These are phyloP conservation scores for Globisporangium mamillatum DNA, from an alignment of 352 stramenopile species.

Conservation along the genomic window DNA sequence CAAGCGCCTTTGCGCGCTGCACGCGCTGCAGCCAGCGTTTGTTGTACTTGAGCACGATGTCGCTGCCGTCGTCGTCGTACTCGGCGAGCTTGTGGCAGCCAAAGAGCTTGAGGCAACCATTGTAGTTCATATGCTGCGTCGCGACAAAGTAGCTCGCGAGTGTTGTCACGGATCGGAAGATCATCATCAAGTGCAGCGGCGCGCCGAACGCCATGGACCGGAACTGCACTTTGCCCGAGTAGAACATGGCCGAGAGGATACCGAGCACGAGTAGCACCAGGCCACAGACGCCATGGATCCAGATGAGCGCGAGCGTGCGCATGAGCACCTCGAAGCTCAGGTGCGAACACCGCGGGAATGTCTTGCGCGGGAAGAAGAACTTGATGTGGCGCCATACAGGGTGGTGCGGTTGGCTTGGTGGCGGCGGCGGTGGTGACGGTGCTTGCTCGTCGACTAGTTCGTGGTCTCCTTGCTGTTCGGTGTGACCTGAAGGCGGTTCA, in stretches of 20 bases:
- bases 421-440: background rate
- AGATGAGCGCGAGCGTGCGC: slow-evolving; percentile 61
- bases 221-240: slow-evolving; percentile 51
- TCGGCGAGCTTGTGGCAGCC: slow-evolving; percentile 30
- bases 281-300: slow-evolving; percentile 67
- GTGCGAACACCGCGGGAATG: slow-evolving; percentile 45
- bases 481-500: slow-evolving; percentile 1
- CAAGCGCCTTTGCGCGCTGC: slow-evolving; percentile 56
- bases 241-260: slow-evolving; percentile 39
- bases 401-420: slow-evolving; percentile 18
- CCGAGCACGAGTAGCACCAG: slow-evolving; percentile 47
- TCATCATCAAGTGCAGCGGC: slow-evolving; percentile 57
- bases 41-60: slow-evolving; percentile 73
- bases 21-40: slow-evolving; percentile 54
- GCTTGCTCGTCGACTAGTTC: background rate
- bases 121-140: slow-evolving; percentile 62
- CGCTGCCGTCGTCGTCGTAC: slow-evolving; percentile 29
- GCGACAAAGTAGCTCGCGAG: slow-evolving; percentile 52
- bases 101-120: slow-evolving; percentile 53
- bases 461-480: background rate
- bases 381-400: slow-evolving; percentile 52
- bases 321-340: slow-evolving; percentile 75
- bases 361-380: slow-evolving; percentile 72
- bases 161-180: slow-evolving; percentile 56
- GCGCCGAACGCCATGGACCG: slow-evolving; percentile 41